These are phyloP conservation scores for Dalechampia spathulata DNA, from an alignment of 441 rosid species.

Conservation along the genomic window DNA sequence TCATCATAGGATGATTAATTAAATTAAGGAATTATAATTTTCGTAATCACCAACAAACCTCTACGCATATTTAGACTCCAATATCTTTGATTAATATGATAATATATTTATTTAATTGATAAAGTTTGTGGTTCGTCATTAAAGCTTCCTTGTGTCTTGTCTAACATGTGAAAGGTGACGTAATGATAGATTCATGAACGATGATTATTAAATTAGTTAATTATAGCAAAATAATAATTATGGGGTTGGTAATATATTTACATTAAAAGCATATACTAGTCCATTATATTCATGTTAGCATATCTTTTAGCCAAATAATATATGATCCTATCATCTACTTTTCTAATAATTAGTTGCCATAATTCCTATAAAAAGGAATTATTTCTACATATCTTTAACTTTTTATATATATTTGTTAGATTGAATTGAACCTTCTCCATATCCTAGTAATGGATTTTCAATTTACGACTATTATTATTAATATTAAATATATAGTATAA, in stretches of 20 bases:
- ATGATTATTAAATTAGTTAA: neutral
- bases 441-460: neutral
- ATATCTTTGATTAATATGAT: constrained; percentile 1
- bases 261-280: neutral
- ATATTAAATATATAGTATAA: neutral
- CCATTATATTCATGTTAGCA: constrained; percentile 1
- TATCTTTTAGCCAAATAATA: neutral
- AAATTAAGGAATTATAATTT: too few relatives aligned
- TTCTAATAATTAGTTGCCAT: neutral
- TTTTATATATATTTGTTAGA: neutral
- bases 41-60: neutral
- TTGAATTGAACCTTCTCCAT: neutral
- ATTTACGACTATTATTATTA: neutral
- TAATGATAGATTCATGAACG: neutral
- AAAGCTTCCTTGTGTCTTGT: neutral
- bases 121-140: neutral
- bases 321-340: neutral
- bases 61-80: neutral
- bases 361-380: constrained; percentile 3
- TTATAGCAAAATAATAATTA: neutral
- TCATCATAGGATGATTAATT: too few relatives aligned
- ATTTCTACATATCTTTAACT: too few relatives aligned
- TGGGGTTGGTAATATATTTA: constrained; percentile 3
- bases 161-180: constrained; percentile 9
- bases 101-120: neutral